These are phyloP conservation scores for Candida sonorensis DNA, from an alignment of 805 yeast genomes.

Conservation along the genomic window DNA sequence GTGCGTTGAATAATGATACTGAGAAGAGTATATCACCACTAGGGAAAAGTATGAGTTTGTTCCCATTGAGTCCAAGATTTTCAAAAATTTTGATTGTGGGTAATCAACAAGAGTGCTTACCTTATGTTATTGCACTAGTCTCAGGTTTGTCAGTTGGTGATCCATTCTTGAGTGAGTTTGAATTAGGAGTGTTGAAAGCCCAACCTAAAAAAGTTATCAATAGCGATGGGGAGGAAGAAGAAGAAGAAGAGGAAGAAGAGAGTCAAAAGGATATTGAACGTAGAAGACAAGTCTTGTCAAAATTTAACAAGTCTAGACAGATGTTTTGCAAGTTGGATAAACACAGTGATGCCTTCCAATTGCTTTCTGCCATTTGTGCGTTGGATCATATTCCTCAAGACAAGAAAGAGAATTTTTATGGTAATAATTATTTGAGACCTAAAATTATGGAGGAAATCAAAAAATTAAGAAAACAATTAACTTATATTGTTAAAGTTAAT, in stretches of 20 bases:
- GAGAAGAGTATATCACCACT: constrained; percentile 59
- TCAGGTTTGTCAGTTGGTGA: constrained; percentile 92
- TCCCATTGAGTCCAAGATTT: constrained; percentile 91
- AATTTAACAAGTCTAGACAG: constrained; percentile 52
- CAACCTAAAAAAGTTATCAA: constrained; percentile 25
- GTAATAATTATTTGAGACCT: constrained; percentile 60
- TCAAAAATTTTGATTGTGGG: constrained; percentile 86
- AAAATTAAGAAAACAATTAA: constrained; percentile 74
- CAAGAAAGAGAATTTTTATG: constrained; percentile 40
- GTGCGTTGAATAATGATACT: constrained; percentile 59
- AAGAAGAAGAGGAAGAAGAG: constrained; percentile 25
- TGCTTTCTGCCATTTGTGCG: constrained; percentile 82
- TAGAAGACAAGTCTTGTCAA: constrained; percentile 36
- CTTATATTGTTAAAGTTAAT: constrained; percentile 64
- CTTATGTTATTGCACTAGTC: constrained; percentile 85
- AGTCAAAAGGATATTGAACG: constrained; percentile 33
- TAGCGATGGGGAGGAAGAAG: constrained; percentile 28
- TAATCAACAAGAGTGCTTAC: constrained; percentile 77
- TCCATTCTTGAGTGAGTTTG: constrained; percentile 73
- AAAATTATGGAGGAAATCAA: constrained; percentile 81
- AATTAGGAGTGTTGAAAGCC: constrained; percentile 46
- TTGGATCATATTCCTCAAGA: constrained; percentile 63
- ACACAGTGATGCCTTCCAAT: constrained; percentile 65
- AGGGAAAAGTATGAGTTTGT: constrained; percentile 81
- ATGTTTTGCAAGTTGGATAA: constrained; percentile 64